phyloP scores from a whole-genome alignment of 2,329 filamentous ascomycete genomes.

The Decorospora gaudefroyi region DNA sequence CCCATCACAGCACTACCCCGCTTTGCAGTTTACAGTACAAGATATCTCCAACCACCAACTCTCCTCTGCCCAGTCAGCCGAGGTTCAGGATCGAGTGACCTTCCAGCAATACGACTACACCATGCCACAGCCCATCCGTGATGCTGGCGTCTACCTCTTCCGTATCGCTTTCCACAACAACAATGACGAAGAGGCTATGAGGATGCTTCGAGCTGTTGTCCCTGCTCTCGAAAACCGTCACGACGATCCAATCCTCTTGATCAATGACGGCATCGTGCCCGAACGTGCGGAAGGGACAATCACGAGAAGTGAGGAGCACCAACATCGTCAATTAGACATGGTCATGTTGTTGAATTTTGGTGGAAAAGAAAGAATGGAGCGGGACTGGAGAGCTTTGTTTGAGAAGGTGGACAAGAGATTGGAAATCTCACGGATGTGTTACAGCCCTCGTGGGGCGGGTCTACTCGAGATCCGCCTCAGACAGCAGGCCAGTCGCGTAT shows the following conservation, averaged over 20 bases:
- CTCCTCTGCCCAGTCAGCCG: neutral
- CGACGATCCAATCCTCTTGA: constrained; percentile 4
- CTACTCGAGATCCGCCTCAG: too few relatives aligned
- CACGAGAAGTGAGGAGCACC: constrained; percentile 5
- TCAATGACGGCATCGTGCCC: constrained; percentile 11
- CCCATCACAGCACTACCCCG: too few relatives aligned
- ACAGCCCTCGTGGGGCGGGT: too few relatives aligned
- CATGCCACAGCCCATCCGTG: constrained; percentile 55
- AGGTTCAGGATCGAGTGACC: constrained; percentile 17
- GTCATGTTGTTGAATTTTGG: constrained; percentile 6
- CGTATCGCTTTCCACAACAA: constrained; percentile 64
- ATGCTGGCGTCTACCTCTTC: constrained; percentile 56
- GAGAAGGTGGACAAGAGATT: too few relatives aligned
- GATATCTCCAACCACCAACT: constrained; percentile 6
- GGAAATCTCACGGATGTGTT: too few relatives aligned
- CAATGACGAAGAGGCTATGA: constrained; percentile 52
- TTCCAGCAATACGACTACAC: constrained; percentile 60
- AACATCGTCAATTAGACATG: constrained; percentile 6
- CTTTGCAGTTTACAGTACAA: constrained; percentile 7
- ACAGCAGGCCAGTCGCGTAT: too few relatives aligned
- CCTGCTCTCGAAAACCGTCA: constrained; percentile 55
- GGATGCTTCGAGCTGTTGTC: constrained; percentile 49
- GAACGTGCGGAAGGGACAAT: constrained; percentile 6
- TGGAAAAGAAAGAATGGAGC: constrained; percentile 5
- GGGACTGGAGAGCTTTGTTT: too few relatives aligned